Percentiles rank a stretch among this genome's conserved stretches.
phyloP scores from a whole-genome alignment of 1,284 basidiomycete genomes.

The Phenoliferia sp. region DNA sequence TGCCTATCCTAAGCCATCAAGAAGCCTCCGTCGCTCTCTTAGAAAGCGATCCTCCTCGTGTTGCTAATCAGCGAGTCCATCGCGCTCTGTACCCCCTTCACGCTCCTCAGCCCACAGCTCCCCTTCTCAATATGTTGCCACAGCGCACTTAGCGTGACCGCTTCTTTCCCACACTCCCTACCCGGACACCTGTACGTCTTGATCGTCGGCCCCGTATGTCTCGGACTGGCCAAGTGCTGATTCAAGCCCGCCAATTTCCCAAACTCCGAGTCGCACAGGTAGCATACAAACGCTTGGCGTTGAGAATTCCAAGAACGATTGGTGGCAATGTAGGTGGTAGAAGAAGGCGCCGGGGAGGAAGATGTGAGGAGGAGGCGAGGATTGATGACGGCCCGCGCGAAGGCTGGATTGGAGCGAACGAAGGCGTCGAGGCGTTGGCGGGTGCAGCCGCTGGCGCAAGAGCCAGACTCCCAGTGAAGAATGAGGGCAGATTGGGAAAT shows the following conservation, averaged over 20 bases:
- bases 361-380: slow-evolving; percentile 42
- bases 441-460: slow-evolving; percentile 43
- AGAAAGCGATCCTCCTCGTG: background rate
- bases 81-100: background rate
- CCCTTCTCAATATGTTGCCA: slow-evolving; percentile 9
- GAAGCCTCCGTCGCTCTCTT: no score
- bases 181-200: slow-evolving; percentile 50
- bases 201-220: slow-evolving; percentile 42
- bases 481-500: slow-evolving; percentile 49
- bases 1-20: no score
- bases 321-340: background rate
- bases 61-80: background rate
- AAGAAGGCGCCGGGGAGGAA: background rate
- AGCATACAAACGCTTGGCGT: slow-evolving; percentile 49
- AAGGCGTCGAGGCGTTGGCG: slow-evolving; percentile 41
- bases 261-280: slow-evolving; percentile 50
- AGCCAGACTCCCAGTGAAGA: slow-evolving; percentile 50
- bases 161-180: background rate
- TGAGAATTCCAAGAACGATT: background rate
- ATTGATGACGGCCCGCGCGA: slow-evolving; percentile 43
- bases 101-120: background rate
- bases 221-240: slow-evolving; percentile 52
- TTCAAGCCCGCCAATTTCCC: slow-evolving; percentile 48
- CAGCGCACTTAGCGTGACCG: slow-evolving; percentile 4
- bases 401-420: slow-evolving; percentile 41